phyloP scores from a whole-genome alignment of 2,329 filamentous ascomycete species.

The Capronia americana region DNA sequence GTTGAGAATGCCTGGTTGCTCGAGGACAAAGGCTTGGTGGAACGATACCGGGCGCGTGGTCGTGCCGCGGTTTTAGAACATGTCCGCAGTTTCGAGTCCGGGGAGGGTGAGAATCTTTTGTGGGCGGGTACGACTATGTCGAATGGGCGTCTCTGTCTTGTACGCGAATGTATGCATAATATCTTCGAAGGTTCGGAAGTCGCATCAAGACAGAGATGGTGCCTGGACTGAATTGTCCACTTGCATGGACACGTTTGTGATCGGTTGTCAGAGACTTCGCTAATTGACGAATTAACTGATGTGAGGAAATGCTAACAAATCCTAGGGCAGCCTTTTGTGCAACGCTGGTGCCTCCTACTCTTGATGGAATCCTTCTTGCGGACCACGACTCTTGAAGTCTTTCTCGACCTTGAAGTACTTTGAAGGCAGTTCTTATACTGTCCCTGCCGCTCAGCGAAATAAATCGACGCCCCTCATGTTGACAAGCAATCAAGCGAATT shows the following conservation, averaged over 20 bases:
- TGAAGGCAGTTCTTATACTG: not conserved
- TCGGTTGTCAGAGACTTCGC: not conserved
- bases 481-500: not conserved
- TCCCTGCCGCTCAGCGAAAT: not conserved
- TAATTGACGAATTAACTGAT: not conserved
- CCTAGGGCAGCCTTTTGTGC: not conserved
- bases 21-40: not conserved
- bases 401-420: not conserved
- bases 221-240: slow-evolving; percentile 5
- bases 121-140: not conserved
- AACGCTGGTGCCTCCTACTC: not conserved
- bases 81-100: not conserved
- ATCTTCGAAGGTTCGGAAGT: slow-evolving; percentile 4
- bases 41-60: not conserved
- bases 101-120: not conserved
- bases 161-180: not conserved
- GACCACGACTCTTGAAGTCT: not conserved
- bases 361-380: not conserved
- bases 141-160: not conserved
- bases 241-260: not conserved
- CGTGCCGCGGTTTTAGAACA: not conserved
- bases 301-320: not conserved
- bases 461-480: not conserved
- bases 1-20: not conserved
- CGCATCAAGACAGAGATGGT: not conserved